Evolutionary conservation across 2,329 filamentous ascomycete species (phyloP).

Genomic region (Tolypocladium ovalisporum): DNA sequence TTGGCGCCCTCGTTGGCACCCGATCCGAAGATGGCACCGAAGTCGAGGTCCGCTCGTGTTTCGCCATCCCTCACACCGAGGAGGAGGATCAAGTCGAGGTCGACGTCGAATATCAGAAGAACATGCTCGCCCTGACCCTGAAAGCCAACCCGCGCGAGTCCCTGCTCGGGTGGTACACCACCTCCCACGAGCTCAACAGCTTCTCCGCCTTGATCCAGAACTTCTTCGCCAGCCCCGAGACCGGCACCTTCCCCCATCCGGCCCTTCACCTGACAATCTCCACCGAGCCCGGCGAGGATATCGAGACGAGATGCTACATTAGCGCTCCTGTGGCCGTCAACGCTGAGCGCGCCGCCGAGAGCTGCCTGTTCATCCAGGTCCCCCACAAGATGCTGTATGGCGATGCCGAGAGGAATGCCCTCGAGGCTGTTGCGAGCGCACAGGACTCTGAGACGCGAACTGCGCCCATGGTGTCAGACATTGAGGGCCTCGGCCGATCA

Average conservation of each 20-base stretch:
- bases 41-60: constrained; percentile 90
- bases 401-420: constrained; percentile 53
- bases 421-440: constrained; percentile 77
- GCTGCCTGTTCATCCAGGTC: constrained; percentile 94
- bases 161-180: constrained; percentile 97
- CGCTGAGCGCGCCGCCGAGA: constrained; percentile 87
- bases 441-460: constrained; percentile 68
- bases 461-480: constrained; percentile 69
- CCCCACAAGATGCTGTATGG: constrained; percentile 89
- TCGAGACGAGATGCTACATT: constrained; percentile 90
- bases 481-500: constrained; percentile 77
- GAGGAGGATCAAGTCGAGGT: constrained; percentile 98
- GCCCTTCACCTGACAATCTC: constrained; percentile 93
- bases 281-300: constrained; percentile 77
- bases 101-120: constrained; percentile 99
- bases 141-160: constrained; percentile 90
- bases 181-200: constrained; percentile 90
- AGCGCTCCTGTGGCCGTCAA: constrained; percentile 91
- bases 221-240: constrained; percentile 95
- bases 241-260: constrained; percentile 95
- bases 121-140: constrained; percentile 91
- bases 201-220: constrained; percentile 97
- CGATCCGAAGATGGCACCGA: constrained; percentile 95
- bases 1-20: constrained; percentile 86
- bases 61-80: constrained; percentile 97